phyloP scores from a whole-genome alignment of 1,284 basidiomycete species.

The Marasmius fiardii region DNA sequence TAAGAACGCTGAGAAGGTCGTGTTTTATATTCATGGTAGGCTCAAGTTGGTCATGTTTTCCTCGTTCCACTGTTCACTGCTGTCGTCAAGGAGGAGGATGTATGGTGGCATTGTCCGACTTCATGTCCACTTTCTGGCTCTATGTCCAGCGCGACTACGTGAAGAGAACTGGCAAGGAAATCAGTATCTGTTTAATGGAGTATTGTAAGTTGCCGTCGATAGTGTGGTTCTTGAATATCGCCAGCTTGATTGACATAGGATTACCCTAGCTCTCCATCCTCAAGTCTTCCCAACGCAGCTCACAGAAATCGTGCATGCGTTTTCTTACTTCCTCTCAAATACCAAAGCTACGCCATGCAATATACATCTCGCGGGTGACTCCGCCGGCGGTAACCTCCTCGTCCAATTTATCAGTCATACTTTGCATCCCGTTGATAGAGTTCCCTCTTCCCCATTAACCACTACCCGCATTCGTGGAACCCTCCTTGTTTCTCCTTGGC shows the following conservation, averaged over 20 bases:
- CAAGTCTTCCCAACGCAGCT: conserved; percentile 34
- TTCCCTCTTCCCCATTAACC: neutral
- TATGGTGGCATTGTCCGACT: conserved; percentile 7
- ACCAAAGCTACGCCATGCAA: conserved; percentile 35
- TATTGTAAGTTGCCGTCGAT: conserved; percentile 14
- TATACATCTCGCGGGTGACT: conserved; percentile 54
- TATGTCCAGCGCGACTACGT: conserved; percentile 15
- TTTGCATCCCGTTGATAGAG: conserved; percentile 16
- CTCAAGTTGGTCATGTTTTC: neutral
- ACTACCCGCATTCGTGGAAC: conserved; percentile 22
- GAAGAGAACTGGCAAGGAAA: conserved; percentile 6
- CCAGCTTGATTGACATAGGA: neutral
- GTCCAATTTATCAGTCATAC: conserved; percentile 39
- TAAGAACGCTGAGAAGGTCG: conserved; percentile 31
- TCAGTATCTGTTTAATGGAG: conserved; percentile 15
- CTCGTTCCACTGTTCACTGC: neutral
- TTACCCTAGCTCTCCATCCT: conserved; percentile 20
- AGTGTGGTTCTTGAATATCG: neutral
- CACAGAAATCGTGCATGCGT: conserved; percentile 27
- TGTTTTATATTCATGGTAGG: conserved; percentile 36
- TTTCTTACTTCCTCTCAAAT: conserved; percentile 32
- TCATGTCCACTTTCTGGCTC: conserved; percentile 9
- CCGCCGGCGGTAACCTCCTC: conserved; percentile 40
- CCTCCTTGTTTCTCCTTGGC: conserved; percentile 18
- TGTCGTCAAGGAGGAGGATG: conserved; percentile 13